Conservation (phyloP, 2,329 filamentous ascomycete species). For the Cephalotrichum gorgonifer region DNA sequence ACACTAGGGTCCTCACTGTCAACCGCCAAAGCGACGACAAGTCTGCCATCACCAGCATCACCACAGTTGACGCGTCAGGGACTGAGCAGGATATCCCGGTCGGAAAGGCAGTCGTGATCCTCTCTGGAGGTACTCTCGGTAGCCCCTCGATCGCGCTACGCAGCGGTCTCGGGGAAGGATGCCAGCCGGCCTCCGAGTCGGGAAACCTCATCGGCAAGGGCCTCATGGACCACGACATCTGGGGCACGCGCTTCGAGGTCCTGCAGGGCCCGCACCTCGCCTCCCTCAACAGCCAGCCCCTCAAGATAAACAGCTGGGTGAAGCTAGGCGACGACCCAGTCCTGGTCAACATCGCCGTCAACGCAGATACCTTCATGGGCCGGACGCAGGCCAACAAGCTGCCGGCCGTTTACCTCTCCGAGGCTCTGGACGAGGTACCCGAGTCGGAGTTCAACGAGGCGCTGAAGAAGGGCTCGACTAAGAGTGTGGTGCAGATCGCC, state of each 20-base stretch:
- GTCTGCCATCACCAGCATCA: background rate
- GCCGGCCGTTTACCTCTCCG: slow-evolving; percentile 1
- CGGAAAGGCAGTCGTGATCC: background rate
- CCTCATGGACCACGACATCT: slow-evolving; percentile 5
- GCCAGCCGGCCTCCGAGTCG: background rate
- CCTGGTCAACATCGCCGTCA: slow-evolving; percentile 4
- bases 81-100: slow-evolving; percentile 1
- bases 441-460: slow-evolving; percentile 3
- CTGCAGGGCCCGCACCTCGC: slow-evolving; percentile 1
- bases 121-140: slow-evolving; percentile 1
- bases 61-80: background rate
- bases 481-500: slow-evolving; percentile 2
- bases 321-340: slow-evolving; percentile 3
- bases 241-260: slow-evolving; percentile 3
- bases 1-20: background rate
- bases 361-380: slow-evolving; percentile 3
- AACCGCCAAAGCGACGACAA: background rate
- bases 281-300: slow-evolving; percentile 1
- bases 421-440: background rate
- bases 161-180: slow-evolving; percentile 3
- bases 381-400: background rate
- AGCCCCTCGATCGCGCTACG: slow-evolving; percentile 3
- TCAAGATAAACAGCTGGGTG: slow-evolving; percentile 3
- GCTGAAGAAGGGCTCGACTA: slow-evolving; percentile 1
- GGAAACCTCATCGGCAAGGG: slow-evolving; percentile 3